Evolutionary conservation across 345 rosid genomes (phyloP).

Genomic region (Sonneratia caseolaris): DNA sequence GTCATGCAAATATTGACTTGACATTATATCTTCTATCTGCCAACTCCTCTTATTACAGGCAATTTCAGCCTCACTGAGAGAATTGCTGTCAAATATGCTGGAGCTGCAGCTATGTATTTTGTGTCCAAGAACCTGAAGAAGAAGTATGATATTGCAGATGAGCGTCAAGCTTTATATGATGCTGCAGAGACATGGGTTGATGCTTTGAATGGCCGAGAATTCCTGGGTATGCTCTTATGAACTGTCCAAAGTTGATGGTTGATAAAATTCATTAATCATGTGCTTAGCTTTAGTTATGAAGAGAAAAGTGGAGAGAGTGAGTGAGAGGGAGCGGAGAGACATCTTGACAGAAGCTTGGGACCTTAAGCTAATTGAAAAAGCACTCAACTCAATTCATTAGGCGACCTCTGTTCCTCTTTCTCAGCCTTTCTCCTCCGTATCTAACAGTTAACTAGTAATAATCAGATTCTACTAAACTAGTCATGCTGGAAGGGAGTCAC

Average conservation of each 20-base stretch:
- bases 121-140: constrained; percentile 58
- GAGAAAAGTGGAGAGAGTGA: not conserved
- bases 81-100: constrained; percentile 47
- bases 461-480: too few relatives aligned
- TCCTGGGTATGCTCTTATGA: constrained; percentile 33
- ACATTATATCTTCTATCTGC: not conserved
- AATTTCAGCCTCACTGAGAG: constrained; percentile 48
- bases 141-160: constrained; percentile 59
- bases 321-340: not conserved
- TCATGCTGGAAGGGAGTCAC: too few relatives aligned
- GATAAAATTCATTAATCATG: not conserved
- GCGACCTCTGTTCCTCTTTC: too few relatives aligned
- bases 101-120: constrained; percentile 69
- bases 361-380: not conserved
- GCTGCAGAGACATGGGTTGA: constrained; percentile 65
- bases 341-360: not conserved
- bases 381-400: too few relatives aligned
- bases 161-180: constrained; percentile 51
- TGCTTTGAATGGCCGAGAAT: constrained; percentile 50
- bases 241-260: not conserved
- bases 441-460: too few relatives aligned
- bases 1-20: not conserved
- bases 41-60: constrained; percentile 24
- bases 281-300: not conserved
- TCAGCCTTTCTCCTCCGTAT: too few relatives aligned